Base-by-base conservation (phyloP, 2,329 filamentous ascomycete species). In the Microcyclosporella mali region DNA sequence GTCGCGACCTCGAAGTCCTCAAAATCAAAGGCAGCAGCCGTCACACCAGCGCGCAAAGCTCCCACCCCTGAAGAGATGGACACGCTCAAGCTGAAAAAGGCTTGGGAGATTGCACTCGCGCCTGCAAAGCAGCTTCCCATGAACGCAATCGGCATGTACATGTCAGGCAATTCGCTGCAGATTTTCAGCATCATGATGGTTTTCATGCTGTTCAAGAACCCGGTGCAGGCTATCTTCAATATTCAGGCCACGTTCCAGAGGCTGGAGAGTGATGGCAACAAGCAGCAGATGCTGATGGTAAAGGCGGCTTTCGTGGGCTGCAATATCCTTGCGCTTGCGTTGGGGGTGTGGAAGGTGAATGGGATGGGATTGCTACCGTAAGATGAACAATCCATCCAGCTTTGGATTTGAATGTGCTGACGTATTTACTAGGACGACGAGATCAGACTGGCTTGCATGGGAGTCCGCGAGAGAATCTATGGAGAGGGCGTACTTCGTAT, bases 151-250 rank as follows among this genome's bases (percentile, higher is more conserved):
- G 95, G 95, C 82, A 97, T 97, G 88, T 98, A 98, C 77, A 98
- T 98, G 92, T 94, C 90, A 25, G 92, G 92, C 60, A 98, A 97
- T 71, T 88, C 87, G 49, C 79, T 98, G 35, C 92, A 98, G 66
- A 97, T 98, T 55, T 98, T 98, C 73, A 94, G 85, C 68, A 97
- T 98, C 69, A 97, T 97, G 88, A 98, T 97, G 89, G 90, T 97
- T 14, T 89, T 90, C 60, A 97, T 95, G 85, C 82, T 94, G 34
- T 98, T 98, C 77, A 97, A 97, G 74, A 94, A 86, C 55, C 92
- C 92, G 8, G 77, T 98, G 47, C 79, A 87, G 66, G 92, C 89
- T 27, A 71, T 97, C 34, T 69, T 94, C 47, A 79, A 73, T 55
- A 90, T 90, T 36, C 88, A 92, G 62, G 78, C 82, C 60, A 86